phyloP scores from a whole-genome alignment of 2,329 filamentous ascomycete species.

The Aspergillus novoparasiticus region DNA sequence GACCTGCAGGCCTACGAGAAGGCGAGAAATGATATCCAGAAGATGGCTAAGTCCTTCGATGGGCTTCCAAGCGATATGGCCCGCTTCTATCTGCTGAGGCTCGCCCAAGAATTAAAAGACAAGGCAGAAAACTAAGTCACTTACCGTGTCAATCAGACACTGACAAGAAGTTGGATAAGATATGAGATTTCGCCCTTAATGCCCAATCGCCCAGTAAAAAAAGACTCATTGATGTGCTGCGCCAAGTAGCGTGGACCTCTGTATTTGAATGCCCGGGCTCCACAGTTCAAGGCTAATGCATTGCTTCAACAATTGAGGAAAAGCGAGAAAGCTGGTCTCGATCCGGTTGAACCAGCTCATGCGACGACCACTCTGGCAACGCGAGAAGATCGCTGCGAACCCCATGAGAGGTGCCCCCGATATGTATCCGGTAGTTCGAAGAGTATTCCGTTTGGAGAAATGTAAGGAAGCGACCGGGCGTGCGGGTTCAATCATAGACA shows the following conservation, averaged over 20 bases:
- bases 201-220: neutral
- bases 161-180: neutral
- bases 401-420: neutral
- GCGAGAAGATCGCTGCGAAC: neutral
- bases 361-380: neutral
- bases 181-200: neutral
- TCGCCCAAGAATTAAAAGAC: conserved; percentile 67
- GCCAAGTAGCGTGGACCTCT: neutral
- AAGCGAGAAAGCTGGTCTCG: neutral
- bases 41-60: conserved; percentile 54
- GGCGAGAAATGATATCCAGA: conserved; percentile 70
- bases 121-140: conserved; percentile 25
- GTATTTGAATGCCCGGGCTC: neutral
- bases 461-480: neutral
- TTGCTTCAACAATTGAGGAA: neutral
- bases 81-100: conserved; percentile 73
- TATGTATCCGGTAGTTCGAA: neutral
- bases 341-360: neutral
- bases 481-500: neutral
- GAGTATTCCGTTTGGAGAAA: neutral
- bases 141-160: neutral
- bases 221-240: neutral
- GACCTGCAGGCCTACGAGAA: conserved; percentile 85
- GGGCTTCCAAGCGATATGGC: conserved; percentile 66
- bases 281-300: neutral